phyloP scores from a whole-genome alignment of 2,329 filamentous ascomycete species.

The Plectosphaerella plurivora region DNA sequence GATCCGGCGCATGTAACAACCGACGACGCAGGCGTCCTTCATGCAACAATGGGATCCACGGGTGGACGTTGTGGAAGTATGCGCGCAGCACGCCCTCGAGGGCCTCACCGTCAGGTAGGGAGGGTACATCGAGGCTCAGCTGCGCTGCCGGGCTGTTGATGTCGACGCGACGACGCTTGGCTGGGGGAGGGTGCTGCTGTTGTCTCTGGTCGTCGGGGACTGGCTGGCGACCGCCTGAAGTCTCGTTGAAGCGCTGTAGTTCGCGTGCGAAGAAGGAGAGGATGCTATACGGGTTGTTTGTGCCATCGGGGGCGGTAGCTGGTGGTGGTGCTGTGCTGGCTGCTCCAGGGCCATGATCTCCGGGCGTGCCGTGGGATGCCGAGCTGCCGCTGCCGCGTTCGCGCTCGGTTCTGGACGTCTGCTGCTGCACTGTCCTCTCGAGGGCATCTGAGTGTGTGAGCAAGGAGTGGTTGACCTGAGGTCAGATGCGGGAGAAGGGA shows the following conservation, averaged over 20 bases:
- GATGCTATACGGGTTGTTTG: constrained; percentile 7
- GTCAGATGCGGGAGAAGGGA: neutral
- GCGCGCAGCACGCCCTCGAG: constrained; percentile 21
- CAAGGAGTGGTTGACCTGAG: neutral
- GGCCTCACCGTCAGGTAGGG: neutral
- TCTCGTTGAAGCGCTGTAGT: constrained; percentile 4
- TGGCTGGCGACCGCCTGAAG: neutral
- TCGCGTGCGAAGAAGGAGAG: constrained; percentile 8
- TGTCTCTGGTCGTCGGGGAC: neutral
- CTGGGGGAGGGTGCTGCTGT: neutral
- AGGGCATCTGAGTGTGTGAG: constrained; percentile 10
- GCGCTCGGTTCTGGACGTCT: neutral
- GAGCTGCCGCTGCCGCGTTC: neutral
- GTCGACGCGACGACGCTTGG: neutral
- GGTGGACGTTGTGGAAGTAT: constrained; percentile 30
- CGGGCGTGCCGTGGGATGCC: neutral
- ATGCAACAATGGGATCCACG: constrained; percentile 33
- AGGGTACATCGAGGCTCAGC: neutral
- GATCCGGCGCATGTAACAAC: constrained; percentile 15
- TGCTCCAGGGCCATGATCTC: neutral
- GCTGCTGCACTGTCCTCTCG: constrained; percentile 5
- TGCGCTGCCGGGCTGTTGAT: neutral
- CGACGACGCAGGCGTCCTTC: constrained; percentile 21
- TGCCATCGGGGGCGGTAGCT: neutral
- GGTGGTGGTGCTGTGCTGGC: too few relatives aligned